These are phyloP conservation scores for Colletotrichum melonis DNA, from an alignment of 2,329 filamentous ascomycete genomes.

Conservation along the genomic window DNA sequence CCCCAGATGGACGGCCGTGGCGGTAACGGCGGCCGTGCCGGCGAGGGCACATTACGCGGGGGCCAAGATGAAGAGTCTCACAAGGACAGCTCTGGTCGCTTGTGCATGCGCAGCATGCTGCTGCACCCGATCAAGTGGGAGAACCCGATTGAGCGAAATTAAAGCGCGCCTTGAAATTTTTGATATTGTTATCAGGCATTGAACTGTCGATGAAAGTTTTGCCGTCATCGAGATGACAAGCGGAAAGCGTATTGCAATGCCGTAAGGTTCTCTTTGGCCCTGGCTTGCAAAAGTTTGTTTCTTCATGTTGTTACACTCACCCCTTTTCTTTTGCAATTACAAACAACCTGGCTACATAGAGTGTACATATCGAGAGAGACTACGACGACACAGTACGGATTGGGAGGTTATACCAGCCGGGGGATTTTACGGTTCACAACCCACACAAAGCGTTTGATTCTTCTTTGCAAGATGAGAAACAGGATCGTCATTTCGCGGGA, in stretches of 20 bases:
- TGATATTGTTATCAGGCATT: background rate
- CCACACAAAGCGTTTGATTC: constrained; percentile 15
- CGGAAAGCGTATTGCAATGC: constrained; percentile 2
- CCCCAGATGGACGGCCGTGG: constrained; percentile 63
- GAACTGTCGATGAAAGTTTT: background rate
- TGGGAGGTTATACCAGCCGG: constrained; percentile 30
- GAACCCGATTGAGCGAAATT: constrained; percentile 56
- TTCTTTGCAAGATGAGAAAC: background rate
- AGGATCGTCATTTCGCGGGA: background rate
- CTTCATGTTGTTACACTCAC: background rate
- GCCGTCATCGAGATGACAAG: background rate
- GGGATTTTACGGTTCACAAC: constrained; percentile 18
- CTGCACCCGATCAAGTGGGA: constrained; percentile 84
- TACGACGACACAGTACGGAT: constrained; percentile 22
- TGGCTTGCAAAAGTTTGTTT: constrained; percentile 12
- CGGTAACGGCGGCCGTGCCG: constrained; percentile 59
- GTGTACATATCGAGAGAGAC: constrained; percentile 27
- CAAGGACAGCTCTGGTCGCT: constrained; percentile 65
- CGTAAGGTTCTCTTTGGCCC: background rate
- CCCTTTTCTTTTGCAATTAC: constrained; percentile 2
- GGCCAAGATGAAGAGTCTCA: constrained; percentile 63
- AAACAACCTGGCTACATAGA: constrained; percentile 11
- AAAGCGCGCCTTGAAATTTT: background rate
- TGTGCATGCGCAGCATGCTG: constrained; percentile 84
- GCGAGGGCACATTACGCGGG: constrained; percentile 59